These are phyloP conservation scores for Elymus sibiricus DNA, from an alignment of 176 grass and related monocot species.

Conservation along the genomic window DNA sequence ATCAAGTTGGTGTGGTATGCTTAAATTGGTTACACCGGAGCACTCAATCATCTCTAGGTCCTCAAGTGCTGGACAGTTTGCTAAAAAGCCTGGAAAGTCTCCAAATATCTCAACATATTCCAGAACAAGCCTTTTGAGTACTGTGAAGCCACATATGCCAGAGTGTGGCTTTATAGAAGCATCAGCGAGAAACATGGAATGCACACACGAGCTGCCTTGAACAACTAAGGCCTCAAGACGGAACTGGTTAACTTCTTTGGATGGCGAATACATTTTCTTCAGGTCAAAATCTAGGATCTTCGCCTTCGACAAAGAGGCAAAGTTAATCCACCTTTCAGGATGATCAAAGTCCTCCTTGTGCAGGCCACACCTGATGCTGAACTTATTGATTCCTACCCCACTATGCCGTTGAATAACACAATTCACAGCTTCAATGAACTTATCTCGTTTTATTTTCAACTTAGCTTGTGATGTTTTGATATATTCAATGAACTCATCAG, in stretches of 20 bases:
- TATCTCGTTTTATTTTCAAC: not conserved
- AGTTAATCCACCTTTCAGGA: conserved; percentile 1
- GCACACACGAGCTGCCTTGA: not conserved
- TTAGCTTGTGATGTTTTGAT: too few species aligned
- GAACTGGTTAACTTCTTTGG: not conserved
- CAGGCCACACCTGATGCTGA: not conserved
- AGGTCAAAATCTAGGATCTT: conserved; percentile 9
- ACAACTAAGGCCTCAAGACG: conserved; percentile 7
- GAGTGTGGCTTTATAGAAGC: not conserved
- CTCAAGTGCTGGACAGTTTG: not conserved
- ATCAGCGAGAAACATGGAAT: not conserved
- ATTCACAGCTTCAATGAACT: not conserved
- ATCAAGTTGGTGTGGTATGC: not conserved
- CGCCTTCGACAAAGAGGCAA: conserved; percentile 5
- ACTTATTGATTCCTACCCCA: not conserved
- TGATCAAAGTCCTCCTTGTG: not conserved
- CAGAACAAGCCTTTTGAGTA: conserved; percentile 23
- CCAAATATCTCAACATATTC: not conserved
- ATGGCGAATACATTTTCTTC: not conserved
- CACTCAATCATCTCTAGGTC: not conserved
- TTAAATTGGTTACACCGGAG: not conserved
- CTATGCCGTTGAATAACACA: not conserved
- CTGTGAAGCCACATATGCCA: not conserved
- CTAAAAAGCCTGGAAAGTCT: not conserved
- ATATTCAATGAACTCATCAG: too few species aligned